Evolutionary conservation across 345 rosid species (phyloP).

Genomic region (Salix purpurea): DNA sequence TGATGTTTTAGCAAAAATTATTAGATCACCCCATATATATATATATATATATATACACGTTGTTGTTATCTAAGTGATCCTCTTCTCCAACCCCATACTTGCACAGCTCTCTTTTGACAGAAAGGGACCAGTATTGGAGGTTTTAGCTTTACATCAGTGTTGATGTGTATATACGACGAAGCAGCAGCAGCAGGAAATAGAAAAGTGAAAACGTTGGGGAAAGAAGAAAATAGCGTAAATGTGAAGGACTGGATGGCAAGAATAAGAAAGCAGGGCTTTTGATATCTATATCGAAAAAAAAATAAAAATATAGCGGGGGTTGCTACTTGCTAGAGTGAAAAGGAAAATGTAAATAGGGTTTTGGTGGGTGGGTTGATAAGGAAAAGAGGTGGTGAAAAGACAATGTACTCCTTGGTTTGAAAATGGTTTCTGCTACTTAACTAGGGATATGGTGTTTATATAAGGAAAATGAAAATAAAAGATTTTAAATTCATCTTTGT

Average conservation of each 20-base stretch:
- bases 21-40: background rate
- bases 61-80: slow-evolving; percentile 1
- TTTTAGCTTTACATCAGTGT: background rate
- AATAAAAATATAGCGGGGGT: slow-evolving; percentile 4
- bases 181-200: slow-evolving; percentile 6
- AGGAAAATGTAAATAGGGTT: slow-evolving; percentile 23
- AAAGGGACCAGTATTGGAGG: slow-evolving; percentile 6
- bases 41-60: slow-evolving; percentile 2
- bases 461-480: background rate
- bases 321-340: background rate
- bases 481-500: background rate
- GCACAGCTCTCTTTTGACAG: background rate
- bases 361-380: background rate
- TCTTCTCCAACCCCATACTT: background rate
- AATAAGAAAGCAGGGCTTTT: background rate
- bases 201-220: background rate
- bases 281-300: background rate
- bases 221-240: slow-evolving; percentile 5
- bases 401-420: background rate
- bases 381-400: background rate
- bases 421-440: background rate
- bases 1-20: background rate
- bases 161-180: slow-evolving; percentile 21
- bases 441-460: background rate
- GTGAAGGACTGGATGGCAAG: background rate